phyloP scores from a whole-genome alignment of 805 yeast species.

The Phaffomyces thermotolerans region DNA sequence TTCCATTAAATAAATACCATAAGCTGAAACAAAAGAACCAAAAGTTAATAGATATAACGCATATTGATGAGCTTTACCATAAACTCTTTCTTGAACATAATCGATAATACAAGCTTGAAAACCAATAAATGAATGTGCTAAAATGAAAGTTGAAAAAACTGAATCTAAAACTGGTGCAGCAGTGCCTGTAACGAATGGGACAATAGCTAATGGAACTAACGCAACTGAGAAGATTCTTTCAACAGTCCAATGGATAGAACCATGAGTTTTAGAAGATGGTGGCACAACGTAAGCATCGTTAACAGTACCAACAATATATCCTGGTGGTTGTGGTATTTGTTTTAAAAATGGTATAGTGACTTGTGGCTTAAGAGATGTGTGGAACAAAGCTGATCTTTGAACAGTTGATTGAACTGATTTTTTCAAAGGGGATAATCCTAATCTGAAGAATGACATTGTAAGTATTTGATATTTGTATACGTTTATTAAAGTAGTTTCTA shows the following conservation, averaged over 20 bases:
- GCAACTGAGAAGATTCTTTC: constrained; percentile 68
- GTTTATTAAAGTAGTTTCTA: too few species aligned
- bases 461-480: background rate
- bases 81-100: constrained; percentile 82
- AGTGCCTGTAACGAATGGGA: constrained; percentile 74
- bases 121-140: constrained; percentile 81
- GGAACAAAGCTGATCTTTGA: constrained; percentile 9
- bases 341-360: constrained; percentile 44
- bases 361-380: constrained; percentile 26
- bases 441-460: constrained; percentile 6
- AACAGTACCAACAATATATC: constrained; percentile 85
- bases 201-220: constrained; percentile 67
- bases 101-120: constrained; percentile 88
- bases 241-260: constrained; percentile 90
- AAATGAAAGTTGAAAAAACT: constrained; percentile 51
- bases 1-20: constrained; percentile 79
- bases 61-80: constrained; percentile 64
- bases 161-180: constrained; percentile 68
- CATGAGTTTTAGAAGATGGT: constrained; percentile 53
- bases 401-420: constrained; percentile 1
- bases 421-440: constrained; percentile 8
- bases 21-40: constrained; percentile 64
- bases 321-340: constrained; percentile 76
- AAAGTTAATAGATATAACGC: constrained; percentile 62
- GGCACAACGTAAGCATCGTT: constrained; percentile 82